Evolutionary conservation across 768 basidiomycete genomes (phyloP).

Genomic region (Chalciporus sphaerocephalus): DNA sequence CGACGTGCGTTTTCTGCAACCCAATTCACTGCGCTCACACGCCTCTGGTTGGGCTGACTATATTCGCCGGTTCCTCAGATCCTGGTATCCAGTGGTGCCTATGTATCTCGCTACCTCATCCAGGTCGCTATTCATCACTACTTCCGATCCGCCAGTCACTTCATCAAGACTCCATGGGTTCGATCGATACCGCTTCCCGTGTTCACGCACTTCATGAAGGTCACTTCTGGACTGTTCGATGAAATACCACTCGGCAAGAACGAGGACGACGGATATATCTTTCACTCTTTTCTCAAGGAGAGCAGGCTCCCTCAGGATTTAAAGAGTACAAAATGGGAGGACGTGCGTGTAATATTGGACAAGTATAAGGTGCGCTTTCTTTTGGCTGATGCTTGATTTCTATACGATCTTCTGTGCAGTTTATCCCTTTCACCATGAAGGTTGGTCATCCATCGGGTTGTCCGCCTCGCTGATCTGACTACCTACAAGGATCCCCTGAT

Average conservation of each 20-base stretch:
- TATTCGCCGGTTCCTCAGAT: constrained; percentile 45
- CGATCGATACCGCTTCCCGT: constrained; percentile 56
- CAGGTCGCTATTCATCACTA: constrained; percentile 78
- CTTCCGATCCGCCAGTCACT: constrained; percentile 67
- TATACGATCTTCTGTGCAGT: constrained; percentile 40
- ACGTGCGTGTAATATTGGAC: constrained; percentile 60
- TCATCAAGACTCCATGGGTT: constrained; percentile 74
- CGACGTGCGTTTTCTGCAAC: constrained; percentile 47
- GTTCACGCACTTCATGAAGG: constrained; percentile 59
- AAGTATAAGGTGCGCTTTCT: constrained; percentile 54
- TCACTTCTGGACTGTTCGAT: constrained; percentile 55
- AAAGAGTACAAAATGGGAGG: constrained; percentile 60
- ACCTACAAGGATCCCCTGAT: constrained; percentile 64
- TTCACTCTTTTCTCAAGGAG: constrained; percentile 64
- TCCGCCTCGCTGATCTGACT: constrained; percentile 4
- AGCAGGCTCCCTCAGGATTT: constrained; percentile 57
- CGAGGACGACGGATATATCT: constrained; percentile 70
- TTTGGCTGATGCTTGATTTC: not conserved
- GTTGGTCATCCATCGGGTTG: constrained; percentile 32
- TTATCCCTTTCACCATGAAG: constrained; percentile 73
- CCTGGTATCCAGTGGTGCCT: constrained; percentile 69
- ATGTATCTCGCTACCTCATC: constrained; percentile 72
- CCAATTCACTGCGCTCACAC: constrained; percentile 20
- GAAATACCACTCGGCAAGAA: constrained; percentile 67
- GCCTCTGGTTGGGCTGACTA: constrained; percentile 17